Percentiles rank a stretch among this genome's conserved stretches.
Conservation (phyloP, 2,329 filamentous ascomycete genomes). For the Sclerotinia glacialis region DNA sequence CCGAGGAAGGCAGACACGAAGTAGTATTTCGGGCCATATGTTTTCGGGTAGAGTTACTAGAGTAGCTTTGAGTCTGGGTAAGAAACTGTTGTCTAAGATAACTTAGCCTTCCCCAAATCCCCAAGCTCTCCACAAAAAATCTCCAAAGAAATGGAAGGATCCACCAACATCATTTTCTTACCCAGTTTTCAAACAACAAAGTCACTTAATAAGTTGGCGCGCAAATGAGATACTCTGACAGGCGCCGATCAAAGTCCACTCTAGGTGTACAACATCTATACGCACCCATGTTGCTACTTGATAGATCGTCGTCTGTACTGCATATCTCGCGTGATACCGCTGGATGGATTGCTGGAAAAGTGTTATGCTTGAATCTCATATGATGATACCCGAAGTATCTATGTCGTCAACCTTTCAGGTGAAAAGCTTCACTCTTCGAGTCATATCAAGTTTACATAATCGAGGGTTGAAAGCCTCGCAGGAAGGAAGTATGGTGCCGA, state of each 20-base stretch:
- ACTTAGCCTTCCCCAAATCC: slow-evolving; percentile 13
- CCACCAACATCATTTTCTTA: slow-evolving; percentile 9
- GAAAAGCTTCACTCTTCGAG: background rate
- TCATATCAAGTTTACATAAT: background rate
- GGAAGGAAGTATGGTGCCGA: background rate
- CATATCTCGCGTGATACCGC: background rate
- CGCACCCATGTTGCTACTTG: background rate
- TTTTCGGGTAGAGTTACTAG: slow-evolving; percentile 7
- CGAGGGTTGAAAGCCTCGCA: background rate
- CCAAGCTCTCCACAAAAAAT: slow-evolving; percentile 1
- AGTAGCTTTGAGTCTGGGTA: slow-evolving; percentile 5
- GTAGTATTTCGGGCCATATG: background rate
- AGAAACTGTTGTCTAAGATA: background rate
- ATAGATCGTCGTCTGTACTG: background rate
- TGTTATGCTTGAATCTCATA: background rate
- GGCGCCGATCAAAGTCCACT: slow-evolving; percentile 7
- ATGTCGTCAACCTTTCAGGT: background rate
- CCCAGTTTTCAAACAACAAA: slow-evolving; percentile 10
- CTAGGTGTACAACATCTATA: background rate
- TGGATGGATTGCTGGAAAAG: background rate
- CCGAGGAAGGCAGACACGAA: background rate
- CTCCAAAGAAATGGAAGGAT: slow-evolving; percentile 8
- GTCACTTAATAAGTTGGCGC: background rate
- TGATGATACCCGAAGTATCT: background rate
- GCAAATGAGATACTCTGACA: slow-evolving; percentile 8